A percentile compares a stretch with the other conserved stretches of the same genome.
Evolutionary conservation across 495 filamentous ascomycete species (phyloP).

Genomic region (Penicillium coffeae): DNA sequence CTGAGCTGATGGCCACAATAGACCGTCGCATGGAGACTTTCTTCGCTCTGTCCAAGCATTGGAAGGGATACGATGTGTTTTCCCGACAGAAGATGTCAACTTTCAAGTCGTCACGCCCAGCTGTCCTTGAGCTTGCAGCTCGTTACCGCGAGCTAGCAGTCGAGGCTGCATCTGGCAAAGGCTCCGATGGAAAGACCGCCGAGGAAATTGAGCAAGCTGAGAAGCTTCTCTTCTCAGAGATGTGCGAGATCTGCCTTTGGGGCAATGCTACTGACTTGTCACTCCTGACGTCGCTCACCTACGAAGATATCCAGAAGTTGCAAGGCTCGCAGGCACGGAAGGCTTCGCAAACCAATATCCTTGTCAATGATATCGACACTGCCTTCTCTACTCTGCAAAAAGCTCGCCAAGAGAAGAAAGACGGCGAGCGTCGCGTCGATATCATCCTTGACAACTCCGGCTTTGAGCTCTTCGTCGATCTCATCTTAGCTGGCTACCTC

Average conservation of each 20-base stretch:
- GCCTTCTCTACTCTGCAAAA: slow-evolving; percentile 69
- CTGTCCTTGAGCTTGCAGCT: slow-evolving; percentile 81
- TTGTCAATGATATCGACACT: slow-evolving; percentile 73
- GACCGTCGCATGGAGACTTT: slow-evolving; percentile 69
- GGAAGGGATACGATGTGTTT: slow-evolving; percentile 93
- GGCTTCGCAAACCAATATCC: slow-evolving; percentile 78
- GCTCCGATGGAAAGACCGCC: slow-evolving; percentile 29
- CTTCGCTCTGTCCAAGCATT: slow-evolving; percentile 74
- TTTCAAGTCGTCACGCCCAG: slow-evolving; percentile 87
- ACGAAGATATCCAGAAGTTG: slow-evolving; percentile 94
- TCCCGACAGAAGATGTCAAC: slow-evolving; percentile 86
- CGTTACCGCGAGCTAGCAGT: slow-evolving; percentile 64
- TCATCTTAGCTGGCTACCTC: slow-evolving; percentile 86
- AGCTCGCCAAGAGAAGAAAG: slow-evolving; percentile 52
- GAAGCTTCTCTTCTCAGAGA: slow-evolving; percentile 77
- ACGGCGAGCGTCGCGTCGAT: slow-evolving; percentile 66
- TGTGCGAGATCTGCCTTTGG: slow-evolving; percentile 97
- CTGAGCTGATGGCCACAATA: slow-evolving; percentile 19
- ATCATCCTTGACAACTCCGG: slow-evolving; percentile 96
- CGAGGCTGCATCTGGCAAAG: slow-evolving; percentile 45
- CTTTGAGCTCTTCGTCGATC: slow-evolving; percentile 93
- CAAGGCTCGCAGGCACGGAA: slow-evolving; percentile 86
- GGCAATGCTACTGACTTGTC: slow-evolving; percentile 96
- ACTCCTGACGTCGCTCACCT: slow-evolving; percentile 81
- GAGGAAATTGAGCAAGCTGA: slow-evolving; percentile 64